phyloP scores from a whole-genome alignment of 2,329 filamentous ascomycete genomes.

The Aspergillus arachidicola region DNA sequence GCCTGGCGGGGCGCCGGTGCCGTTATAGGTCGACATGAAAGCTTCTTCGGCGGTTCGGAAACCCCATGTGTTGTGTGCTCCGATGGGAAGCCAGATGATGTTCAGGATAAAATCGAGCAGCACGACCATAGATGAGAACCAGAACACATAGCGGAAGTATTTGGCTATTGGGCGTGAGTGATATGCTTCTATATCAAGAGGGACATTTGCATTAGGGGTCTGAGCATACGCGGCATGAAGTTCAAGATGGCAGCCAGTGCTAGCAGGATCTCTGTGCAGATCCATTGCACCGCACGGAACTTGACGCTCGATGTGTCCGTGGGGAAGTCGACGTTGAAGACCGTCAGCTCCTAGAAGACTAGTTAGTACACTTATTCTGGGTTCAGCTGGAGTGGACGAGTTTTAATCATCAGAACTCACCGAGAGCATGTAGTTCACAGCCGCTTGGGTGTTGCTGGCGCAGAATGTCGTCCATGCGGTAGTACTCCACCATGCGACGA shows the following conservation, averaged over 20 bases:
- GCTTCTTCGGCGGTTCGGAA: conserved; percentile 62
- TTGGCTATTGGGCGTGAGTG: conserved; percentile 35
- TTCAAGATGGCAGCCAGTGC: conserved; percentile 55
- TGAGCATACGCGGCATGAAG: conserved; percentile 51
- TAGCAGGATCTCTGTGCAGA: conserved; percentile 56
- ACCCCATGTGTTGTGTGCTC: conserved; percentile 57
- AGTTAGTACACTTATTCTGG: conserved; percentile 12
- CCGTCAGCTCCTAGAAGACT: conserved; percentile 54
- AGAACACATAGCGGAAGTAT: conserved; percentile 46
- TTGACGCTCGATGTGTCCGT: conserved; percentile 56
- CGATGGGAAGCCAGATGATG: conserved; percentile 64
- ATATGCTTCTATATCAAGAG: conserved; percentile 22
- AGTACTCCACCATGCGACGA: conserved; percentile 67
- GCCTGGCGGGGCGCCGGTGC: conserved; percentile 56
- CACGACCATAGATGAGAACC: conserved; percentile 45
- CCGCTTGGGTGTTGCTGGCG: conserved; percentile 57
- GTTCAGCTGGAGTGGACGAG: not conserved
- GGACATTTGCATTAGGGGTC: not conserved
- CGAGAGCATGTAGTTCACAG: conserved; percentile 57
- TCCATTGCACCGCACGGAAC: conserved; percentile 65
- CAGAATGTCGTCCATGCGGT: conserved; percentile 65
- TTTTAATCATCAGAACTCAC: conserved; percentile 33
- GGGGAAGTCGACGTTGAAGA: conserved; percentile 59
- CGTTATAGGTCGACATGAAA: conserved; percentile 64
- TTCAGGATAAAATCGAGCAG: conserved; percentile 62